Percentiles rank a stretch among this genome's conserved stretches.
Conservation (phyloP, 495 filamentous ascomycete genomes). For the Aspergillus sclerotioniger region DNA sequence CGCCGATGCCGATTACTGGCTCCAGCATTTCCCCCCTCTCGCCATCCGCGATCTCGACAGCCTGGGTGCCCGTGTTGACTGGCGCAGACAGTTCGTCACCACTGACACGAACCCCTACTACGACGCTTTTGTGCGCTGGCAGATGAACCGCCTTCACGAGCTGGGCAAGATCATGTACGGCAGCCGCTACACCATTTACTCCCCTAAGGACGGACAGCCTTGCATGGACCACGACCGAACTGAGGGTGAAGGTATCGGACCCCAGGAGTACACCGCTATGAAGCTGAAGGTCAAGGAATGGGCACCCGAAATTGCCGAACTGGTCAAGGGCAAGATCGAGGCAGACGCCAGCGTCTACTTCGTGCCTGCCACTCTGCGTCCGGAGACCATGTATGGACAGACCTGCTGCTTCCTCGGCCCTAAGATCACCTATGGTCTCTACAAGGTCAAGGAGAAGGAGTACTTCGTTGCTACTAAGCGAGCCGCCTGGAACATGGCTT, state of each 20-base stretch:
- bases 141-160: constrained; percentile 91
- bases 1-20: constrained; percentile 83
- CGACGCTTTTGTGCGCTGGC: constrained; percentile 94
- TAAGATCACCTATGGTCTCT: constrained; percentile 86
- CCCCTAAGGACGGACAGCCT: constrained; percentile 93
- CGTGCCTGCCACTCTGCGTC: constrained; percentile 85
- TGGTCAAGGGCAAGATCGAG: constrained; percentile 75
- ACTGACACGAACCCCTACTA: constrained; percentile 98
- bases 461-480: constrained; percentile 84
- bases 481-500: constrained; percentile 93
- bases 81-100: constrained; percentile 87
- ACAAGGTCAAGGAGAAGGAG: constrained; percentile 77
- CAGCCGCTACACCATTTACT: constrained; percentile 92
- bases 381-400: constrained; percentile 99
- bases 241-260: constrained; percentile 84
- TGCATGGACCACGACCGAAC: constrained; percentile 97
- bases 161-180: constrained; percentile 93
- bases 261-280: constrained; percentile 89
- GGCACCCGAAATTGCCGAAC: constrained; percentile 65
- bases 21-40: constrained; percentile 81
- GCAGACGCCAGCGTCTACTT: constrained; percentile 80
- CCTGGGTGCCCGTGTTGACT: constrained; percentile 85
- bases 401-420: constrained; percentile 94
- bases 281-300: constrained; percentile 90
- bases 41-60: constrained; percentile 77